A percentile compares a stretch with the other conserved stretches of the same genome.
Evolutionary conservation across 345 rosid genomes (phyloP).

Genomic region (Salix caprea): DNA sequence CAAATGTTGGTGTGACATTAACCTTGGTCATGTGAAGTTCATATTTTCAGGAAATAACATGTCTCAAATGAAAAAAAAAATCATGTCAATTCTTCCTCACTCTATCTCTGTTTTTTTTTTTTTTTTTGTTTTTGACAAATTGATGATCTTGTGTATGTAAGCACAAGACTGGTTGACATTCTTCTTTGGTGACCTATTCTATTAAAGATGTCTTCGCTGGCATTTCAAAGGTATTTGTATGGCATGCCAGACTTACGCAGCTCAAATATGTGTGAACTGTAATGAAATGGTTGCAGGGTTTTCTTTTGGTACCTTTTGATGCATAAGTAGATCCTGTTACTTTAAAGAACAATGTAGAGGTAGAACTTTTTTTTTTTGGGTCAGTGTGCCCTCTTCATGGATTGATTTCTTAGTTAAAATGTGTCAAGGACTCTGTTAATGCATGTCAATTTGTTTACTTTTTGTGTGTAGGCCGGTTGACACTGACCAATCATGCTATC

Average conservation of each 20-base stretch:
- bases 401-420: background rate
- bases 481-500: conserved; percentile 71
- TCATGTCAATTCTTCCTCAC: background rate
- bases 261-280: too few relatives aligned
- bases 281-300: too few relatives aligned
- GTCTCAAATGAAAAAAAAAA: background rate
- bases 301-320: background rate
- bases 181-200: too few relatives aligned
- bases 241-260: too few relatives aligned
- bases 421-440: conserved; percentile 2
- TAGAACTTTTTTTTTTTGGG: background rate
- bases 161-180: background rate
- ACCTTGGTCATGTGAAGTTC: background rate
- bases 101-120: too few relatives aligned
- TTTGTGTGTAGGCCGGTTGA: conserved; percentile 63
- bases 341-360: background rate
- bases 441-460: background rate
- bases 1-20: background rate
- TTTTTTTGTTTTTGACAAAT: background rate
- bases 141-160: background rate
- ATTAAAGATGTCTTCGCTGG: too few relatives aligned
- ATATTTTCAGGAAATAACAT: background rate
- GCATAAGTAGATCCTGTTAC: background rate
- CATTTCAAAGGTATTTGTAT: too few relatives aligned
- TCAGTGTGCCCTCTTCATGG: background rate